A percentile compares a stretch with the other conserved stretches of the same genome.
Evolutionary conservation across 2,329 filamentous ascomycete species (phyloP).

Genomic region (Microdochium trichocladiopsis): DNA sequence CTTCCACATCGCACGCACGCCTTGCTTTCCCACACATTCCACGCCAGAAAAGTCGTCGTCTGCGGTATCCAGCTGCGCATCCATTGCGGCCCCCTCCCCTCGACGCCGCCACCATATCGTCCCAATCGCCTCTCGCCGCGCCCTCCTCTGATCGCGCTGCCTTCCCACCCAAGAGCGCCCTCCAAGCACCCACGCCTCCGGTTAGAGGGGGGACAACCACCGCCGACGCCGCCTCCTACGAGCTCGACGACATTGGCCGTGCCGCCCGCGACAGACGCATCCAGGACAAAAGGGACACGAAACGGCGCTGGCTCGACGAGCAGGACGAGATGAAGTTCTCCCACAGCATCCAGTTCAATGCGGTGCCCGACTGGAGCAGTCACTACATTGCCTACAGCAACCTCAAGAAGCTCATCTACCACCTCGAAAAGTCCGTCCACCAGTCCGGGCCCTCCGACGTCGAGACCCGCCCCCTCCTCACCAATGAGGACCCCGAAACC

Average conservation of each 20-base stretch:
- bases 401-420: conserved; percentile 97
- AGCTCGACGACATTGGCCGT: background rate
- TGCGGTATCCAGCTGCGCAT: no score
- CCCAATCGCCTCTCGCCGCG: background rate
- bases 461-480: conserved; percentile 79
- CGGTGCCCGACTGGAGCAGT: conserved; percentile 98
- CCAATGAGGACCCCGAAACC: conserved; percentile 66
- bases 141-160: background rate
- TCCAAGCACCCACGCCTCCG: background rate
- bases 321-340: conserved; percentile 98
- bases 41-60: no score
- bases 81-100: no score
- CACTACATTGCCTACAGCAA: conserved; percentile 99
- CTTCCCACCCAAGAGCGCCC: background rate
- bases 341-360: conserved; percentile 98
- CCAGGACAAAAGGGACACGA: conserved; percentile 45
- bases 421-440: conserved; percentile 79
- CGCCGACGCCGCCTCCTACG: background rate
- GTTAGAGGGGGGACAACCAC: background rate
- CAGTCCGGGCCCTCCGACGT: conserved; percentile 59
- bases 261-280: background rate
- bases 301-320: conserved; percentile 64
- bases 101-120: background rate
- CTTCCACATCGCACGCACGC: no score
- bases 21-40: no score